Evolutionary conservation across 2,329 filamentous ascomycete species (phyloP), one percentile per base, ranked within the genome.

Genomic region (Trichoderma arundinaceum): DNA sequence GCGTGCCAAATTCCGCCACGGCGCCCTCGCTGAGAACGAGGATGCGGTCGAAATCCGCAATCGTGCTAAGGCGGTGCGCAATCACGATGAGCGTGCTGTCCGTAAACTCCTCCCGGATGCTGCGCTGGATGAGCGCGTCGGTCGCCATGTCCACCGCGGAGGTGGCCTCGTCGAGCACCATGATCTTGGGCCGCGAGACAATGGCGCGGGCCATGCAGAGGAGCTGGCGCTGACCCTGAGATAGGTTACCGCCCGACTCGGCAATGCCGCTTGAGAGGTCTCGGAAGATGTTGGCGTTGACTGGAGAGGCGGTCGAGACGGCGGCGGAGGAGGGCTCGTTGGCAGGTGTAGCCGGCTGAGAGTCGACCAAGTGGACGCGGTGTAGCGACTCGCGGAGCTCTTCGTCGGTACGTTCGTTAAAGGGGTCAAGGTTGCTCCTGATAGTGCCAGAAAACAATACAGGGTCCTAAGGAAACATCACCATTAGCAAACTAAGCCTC

Each of bases 391-490:
- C 89, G 43, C 84, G 83, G 3, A 95, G 84, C 71, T 91, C 88
- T 0, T 79, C 81, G 69, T 94, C 91, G 1, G 81, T 84, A 72
- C 92, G 86, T 67, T 90, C 82, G 63, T 89, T 82, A 71, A 94
- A 93, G 0, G 91, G 89, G 72, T 95, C 92, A 4, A 95, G 82
- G 72, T 94, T 94, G 49, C 84, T 87, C 48, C 91, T 84, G 19
- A 95, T 81, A 0, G 91, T 93, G 22, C 92, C 92, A 0, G 89
- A 91, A 78, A 95, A 94, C 7, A 95, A 82, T 1, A 94, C 90
- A 0, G 92, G 91, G 70, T 94, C 91, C 77, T 93, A 70, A 1
- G 7, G 39, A 60, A 72, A 59, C 72, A 69, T 58, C 10, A 49
- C 44, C 17, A 38, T 65, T 66, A 65, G 66, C 19, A 56, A 33